phyloP scores from a whole-genome alignment of 2,329 filamentous ascomycete species.

The Teratosphaeria nubilosa region DNA sequence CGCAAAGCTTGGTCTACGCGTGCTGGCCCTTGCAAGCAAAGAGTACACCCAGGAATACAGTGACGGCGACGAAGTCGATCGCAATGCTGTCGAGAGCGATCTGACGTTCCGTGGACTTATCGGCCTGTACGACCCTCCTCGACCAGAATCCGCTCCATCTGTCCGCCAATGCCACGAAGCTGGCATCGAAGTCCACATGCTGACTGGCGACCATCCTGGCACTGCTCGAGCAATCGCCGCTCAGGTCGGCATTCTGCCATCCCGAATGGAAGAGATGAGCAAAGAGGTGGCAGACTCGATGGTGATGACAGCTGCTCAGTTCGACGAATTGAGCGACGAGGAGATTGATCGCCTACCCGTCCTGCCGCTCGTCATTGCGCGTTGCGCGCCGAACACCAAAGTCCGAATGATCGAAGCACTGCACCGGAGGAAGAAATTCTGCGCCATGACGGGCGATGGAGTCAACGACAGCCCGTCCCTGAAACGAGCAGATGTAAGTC shows the following conservation, averaged over 20 bases:
- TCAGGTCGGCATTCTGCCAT: conserved; percentile 65
- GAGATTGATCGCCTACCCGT: conserved; percentile 66
- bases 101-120: conserved; percentile 71
- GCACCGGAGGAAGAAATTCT: conserved; percentile 63
- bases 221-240: conserved; percentile 69
- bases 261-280: conserved; percentile 43
- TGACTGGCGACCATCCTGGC: conserved; percentile 71
- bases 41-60: conserved; percentile 44
- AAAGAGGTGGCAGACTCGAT: conserved; percentile 56
- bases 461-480: conserved; percentile 80
- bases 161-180: conserved; percentile 61
- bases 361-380: conserved; percentile 70
- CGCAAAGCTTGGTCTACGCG: conserved; percentile 52
- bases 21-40: conserved; percentile 36
- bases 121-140: conserved; percentile 78
- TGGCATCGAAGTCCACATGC: conserved; percentile 72
- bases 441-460: conserved; percentile 81
- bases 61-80: conserved; percentile 1
- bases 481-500: conserved; percentile 60
- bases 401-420: conserved; percentile 85
- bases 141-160: conserved; percentile 64
- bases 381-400: conserved; percentile 78
- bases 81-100: conserved; percentile 26
- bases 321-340: conserved; percentile 41
- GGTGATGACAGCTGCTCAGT: conserved; percentile 56